Percentiles rank a stretch among this genome's conserved stretches.
phyloP scores from a whole-genome alignment of 768 basidiomycete genomes.

The Boletus rufocinnamomeus region DNA sequence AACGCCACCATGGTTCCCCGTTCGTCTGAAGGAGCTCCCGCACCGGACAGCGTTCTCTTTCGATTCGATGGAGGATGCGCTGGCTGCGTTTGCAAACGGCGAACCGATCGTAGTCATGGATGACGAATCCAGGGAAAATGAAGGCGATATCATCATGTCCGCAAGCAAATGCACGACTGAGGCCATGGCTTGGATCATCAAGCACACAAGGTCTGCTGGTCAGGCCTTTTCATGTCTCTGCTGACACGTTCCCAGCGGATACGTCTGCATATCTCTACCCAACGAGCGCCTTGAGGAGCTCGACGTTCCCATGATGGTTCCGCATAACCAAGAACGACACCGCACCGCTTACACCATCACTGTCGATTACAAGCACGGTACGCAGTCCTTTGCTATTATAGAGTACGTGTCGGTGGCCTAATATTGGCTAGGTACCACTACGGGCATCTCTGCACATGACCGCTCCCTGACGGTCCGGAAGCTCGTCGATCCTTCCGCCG shows the following conservation, averaged over 20 bases:
- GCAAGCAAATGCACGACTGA: slow-evolving; percentile 84
- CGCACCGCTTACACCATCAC: slow-evolving; percentile 95
- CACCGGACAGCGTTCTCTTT: slow-evolving; percentile 56
- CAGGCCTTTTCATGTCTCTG: background rate
- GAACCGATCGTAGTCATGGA: slow-evolving; percentile 98
- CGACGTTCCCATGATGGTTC: slow-evolving; percentile 92
- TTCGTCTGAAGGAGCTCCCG: slow-evolving; percentile 21
- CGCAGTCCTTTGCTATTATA: background rate
- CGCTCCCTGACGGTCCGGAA: slow-evolving; percentile 84
- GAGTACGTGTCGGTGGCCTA: background rate
- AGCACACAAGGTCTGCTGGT: slow-evolving; percentile 79
- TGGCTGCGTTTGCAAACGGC: slow-evolving; percentile 73
- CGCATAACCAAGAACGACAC: slow-evolving; percentile 84
- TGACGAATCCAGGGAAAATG: slow-evolving; percentile 94
- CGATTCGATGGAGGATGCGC: slow-evolving; percentile 77
- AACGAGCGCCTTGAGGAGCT: slow-evolving; percentile 73
- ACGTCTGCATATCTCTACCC: slow-evolving; percentile 87
- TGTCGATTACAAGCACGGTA: slow-evolving; percentile 89
- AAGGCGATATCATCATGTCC: slow-evolving; percentile 93
- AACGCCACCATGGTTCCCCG: slow-evolving; percentile 22
- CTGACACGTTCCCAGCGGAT: slow-evolving; percentile 63
- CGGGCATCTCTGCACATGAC: slow-evolving; percentile 97
- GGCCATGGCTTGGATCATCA: slow-evolving; percentile 99
- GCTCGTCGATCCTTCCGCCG: slow-evolving; percentile 62
- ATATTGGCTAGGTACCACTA: slow-evolving; percentile 68